Percentiles rank a stretch among this genome's conserved stretches.
Conservation (phyloP, 345 rosid species). For the Sonneratia caseolaris region DNA sequence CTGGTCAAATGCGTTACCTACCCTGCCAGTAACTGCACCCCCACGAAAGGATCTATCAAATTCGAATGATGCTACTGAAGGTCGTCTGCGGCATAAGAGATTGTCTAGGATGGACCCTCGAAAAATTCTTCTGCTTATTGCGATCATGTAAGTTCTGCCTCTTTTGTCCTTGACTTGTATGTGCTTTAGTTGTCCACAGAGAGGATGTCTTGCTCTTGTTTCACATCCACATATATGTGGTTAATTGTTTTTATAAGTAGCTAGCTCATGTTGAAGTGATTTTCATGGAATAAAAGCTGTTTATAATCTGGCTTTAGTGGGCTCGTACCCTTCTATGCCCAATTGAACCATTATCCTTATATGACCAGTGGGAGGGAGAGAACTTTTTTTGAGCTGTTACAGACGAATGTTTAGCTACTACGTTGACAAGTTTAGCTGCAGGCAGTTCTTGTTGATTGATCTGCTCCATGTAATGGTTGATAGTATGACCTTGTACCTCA, state of each 20-base stretch:
- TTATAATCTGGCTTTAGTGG: neutral
- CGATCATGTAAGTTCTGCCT: constrained; percentile 60
- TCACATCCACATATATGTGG: neutral
- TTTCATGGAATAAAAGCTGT: neutral
- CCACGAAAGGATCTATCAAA: constrained; percentile 62
- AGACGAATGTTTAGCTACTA: neutral
- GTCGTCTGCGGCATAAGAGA: constrained; percentile 47
- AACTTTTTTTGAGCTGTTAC: neutral
- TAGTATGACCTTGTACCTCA: constrained; percentile 20
- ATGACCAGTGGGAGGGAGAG: neutral
- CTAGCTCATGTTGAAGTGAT: neutral
- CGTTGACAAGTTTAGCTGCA: neutral
- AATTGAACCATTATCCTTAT: neutral
- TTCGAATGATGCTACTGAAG: constrained; percentile 55
- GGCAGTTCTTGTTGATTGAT: neutral
- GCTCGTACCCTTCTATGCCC: neutral
- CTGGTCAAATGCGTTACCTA: constrained; percentile 97
- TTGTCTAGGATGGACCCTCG: constrained; percentile 81
- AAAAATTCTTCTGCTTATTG: constrained; percentile 78
- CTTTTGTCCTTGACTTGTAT: neutral
- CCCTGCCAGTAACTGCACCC: constrained; percentile 94
- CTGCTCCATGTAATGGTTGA: neutral
- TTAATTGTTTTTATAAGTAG: neutral
- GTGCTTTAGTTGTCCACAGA: neutral
- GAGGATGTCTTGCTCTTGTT: neutral